phyloP scores from a whole-genome alignment of 768 basidiomycete genomes.

The Pleurotus ostreatus region DNA sequence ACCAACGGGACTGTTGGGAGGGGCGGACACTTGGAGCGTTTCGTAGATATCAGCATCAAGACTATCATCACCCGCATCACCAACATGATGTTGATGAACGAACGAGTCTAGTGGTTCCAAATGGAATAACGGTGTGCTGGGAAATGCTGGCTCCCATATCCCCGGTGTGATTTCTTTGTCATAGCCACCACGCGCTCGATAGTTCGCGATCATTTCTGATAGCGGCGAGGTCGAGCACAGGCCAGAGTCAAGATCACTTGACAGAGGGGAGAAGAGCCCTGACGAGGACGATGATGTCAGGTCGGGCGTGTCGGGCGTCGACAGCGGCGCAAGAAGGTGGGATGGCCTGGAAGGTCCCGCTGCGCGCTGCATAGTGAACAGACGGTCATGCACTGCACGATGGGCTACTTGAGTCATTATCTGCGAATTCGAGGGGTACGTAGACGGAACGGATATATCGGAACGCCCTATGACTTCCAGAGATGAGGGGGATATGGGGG shows the following conservation, averaged over 20 bases:
- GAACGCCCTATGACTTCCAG: neutral
- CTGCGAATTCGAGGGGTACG: neutral
- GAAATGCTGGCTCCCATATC: slow-evolving; percentile 1
- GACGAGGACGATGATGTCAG: slow-evolving; percentile 5
- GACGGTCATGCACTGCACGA: neutral
- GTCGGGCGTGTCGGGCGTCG: slow-evolving; percentile 4
- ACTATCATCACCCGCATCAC: slow-evolving; percentile 1
- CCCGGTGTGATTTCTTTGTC: neutral
- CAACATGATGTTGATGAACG: slow-evolving; percentile 7
- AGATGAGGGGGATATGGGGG: neutral
- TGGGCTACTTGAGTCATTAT: slow-evolving; percentile 7
- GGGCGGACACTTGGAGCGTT: neutral
- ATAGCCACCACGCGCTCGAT: neutral
- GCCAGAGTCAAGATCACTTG: neutral
- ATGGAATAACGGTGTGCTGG: neutral
- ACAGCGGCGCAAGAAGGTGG: slow-evolving; percentile 1
- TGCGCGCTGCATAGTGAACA: neutral
- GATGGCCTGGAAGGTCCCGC: neutral
- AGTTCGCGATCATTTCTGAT: neutral
- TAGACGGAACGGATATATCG: neutral
- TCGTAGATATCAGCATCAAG: neutral
- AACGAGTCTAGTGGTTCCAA: neutral
- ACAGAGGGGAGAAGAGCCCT: neutral
- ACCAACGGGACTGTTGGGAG: slow-evolving; percentile 1
- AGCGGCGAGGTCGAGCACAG: neutral